phyloP scores from a whole-genome alignment of 192 early-diverging fungal genomes.

The Coemansia sp. region DNA sequence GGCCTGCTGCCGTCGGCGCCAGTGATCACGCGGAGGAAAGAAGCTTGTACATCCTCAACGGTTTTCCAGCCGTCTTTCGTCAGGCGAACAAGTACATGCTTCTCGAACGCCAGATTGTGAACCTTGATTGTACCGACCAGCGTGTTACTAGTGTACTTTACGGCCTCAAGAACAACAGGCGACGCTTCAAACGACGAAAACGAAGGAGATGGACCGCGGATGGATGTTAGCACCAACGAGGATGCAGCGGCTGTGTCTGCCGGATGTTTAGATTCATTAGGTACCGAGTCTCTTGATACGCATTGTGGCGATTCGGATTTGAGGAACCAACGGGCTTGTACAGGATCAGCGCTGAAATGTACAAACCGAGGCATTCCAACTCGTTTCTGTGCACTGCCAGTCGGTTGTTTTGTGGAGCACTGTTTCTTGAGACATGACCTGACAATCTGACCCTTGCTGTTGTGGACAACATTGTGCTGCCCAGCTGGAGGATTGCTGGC shows the following conservation, averaged over 20 bases:
- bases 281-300: constrained; percentile 36
- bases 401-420: not conserved
- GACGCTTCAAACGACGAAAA: constrained; percentile 42
- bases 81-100: constrained; percentile 73
- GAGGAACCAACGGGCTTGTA: constrained; percentile 67
- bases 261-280: not conserved
- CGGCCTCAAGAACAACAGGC: constrained; percentile 63
- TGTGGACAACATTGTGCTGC: not conserved
- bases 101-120: constrained; percentile 86
- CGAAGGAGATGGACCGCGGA: constrained; percentile 41
- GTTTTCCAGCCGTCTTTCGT: constrained; percentile 81
- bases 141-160: constrained; percentile 46
- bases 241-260: not conserved
- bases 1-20: constrained; percentile 34
- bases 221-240: constrained; percentile 8
- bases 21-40: constrained; percentile 62
- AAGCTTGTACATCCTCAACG: constrained; percentile 66
- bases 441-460: constrained; percentile 10
- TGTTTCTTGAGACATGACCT: constrained; percentile 33
- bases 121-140: constrained; percentile 75
- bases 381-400: not conserved
- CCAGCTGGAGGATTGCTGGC: not conserved
- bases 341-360: constrained; percentile 64
- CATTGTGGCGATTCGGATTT: constrained; percentile 62
- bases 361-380: constrained; percentile 56